Conservation (phyloP, 2,329 filamentous ascomycete genomes). For the Fusarium beomiforme region DNA sequence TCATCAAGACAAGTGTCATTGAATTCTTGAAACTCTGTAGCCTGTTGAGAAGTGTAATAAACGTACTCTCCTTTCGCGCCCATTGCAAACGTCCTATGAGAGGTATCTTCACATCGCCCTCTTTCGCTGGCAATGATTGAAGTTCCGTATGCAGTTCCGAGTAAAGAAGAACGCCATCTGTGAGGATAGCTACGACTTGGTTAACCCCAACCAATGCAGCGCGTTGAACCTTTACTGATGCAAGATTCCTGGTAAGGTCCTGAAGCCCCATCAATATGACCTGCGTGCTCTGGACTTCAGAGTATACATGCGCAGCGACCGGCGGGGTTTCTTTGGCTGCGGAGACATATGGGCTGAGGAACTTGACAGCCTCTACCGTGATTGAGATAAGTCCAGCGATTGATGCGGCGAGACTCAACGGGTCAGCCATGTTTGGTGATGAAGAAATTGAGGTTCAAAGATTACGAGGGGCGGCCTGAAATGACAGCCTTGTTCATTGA, state of each 20-base stretch:
- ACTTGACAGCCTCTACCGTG: not conserved
- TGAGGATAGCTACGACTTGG: slow-evolving; percentile 9
- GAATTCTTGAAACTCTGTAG: slow-evolving; percentile 6
- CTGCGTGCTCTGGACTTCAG: slow-evolving; percentile 15
- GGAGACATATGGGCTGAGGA: slow-evolving; percentile 12
- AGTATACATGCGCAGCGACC: slow-evolving; percentile 5
- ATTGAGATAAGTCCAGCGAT: slow-evolving; percentile 10
- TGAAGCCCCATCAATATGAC: slow-evolving; percentile 9
- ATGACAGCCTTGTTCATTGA: not conserved
- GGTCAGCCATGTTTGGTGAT: not conserved
- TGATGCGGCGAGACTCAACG: slow-evolving; percentile 14
- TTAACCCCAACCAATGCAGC: not conserved
- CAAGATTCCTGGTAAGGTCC: not conserved
- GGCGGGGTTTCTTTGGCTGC: slow-evolving; percentile 23
- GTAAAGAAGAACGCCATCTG: slow-evolving; percentile 4
- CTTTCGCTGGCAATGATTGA: not conserved
- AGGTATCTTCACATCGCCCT: not conserved
- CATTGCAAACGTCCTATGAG: not conserved
- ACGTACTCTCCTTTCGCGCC: not conserved
- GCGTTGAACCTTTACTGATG: fast-evolving
- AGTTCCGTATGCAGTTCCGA: slow-evolving; percentile 13
- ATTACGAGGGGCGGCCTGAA: not conserved
- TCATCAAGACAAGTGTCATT: slow-evolving; percentile 4
- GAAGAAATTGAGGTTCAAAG: fast-evolving
- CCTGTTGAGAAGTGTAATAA: not conserved